phyloP scores from a whole-genome alignment of 495 filamentous ascomycete species.

The Chaetomidium leptoderma region DNA sequence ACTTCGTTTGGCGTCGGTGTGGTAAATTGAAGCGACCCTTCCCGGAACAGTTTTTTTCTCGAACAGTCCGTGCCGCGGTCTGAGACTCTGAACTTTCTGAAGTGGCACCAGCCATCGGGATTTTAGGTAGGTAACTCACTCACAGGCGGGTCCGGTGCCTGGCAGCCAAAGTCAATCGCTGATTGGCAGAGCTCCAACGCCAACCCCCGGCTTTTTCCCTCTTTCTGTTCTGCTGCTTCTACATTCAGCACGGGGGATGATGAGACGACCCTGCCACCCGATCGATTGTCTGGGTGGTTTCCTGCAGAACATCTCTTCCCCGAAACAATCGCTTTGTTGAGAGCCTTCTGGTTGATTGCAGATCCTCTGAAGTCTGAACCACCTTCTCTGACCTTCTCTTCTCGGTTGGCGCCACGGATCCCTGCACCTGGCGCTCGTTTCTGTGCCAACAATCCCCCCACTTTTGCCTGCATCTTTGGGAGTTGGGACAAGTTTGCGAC shows the following conservation, averaged over 20 bases:
- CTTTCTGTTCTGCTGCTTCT: too few species aligned
- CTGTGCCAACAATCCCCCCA: constrained; percentile 1
- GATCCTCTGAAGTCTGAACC: background rate
- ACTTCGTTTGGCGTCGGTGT: too few species aligned
- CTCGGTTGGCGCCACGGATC: background rate
- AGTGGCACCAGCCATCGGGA: constrained; percentile 7
- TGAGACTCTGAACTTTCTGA: too few species aligned
- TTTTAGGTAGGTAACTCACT: too few species aligned
- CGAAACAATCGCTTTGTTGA: background rate
- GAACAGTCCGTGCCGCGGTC: too few species aligned
- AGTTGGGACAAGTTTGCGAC: background rate
- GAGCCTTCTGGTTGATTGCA: background rate
- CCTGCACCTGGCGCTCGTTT: background rate
- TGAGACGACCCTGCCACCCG: background rate
- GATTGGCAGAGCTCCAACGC: constrained; percentile 1
- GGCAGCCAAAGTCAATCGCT: background rate
- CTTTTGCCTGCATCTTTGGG: background rate
- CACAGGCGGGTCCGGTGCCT: background rate
- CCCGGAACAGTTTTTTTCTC: too few species aligned
- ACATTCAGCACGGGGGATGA: too few species aligned
- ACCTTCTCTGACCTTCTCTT: too few species aligned
- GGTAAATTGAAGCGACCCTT: constrained; percentile 10
- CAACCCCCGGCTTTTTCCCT: constrained; percentile 14
- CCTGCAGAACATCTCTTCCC: background rate
- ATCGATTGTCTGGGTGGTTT: background rate